A percentile compares a stretch with the other conserved stretches of the same genome.
phyloP scores from a whole-genome alignment of 164 flowering plant species.

The Chimonanthus praecox region DNA sequence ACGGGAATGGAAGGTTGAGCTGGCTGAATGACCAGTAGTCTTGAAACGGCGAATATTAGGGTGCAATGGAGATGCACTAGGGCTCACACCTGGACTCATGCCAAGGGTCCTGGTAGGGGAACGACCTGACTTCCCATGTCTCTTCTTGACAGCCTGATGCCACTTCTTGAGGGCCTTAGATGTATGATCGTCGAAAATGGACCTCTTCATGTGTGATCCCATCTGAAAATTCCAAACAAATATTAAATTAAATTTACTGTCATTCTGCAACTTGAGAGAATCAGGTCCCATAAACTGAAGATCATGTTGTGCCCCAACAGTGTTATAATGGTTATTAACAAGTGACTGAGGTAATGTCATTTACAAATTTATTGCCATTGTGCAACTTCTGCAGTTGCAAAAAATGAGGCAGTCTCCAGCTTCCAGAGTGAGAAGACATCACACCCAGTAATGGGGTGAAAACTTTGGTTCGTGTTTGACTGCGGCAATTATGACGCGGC shows the following conservation, averaged over 20 bases:
- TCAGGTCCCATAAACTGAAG: not conserved
- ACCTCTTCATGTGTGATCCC: constrained; percentile 90
- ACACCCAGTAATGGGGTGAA: too few relatives aligned
- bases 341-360: not conserved
- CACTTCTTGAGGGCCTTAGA: constrained; percentile 75
- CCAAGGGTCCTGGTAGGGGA: constrained; percentile 28
- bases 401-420: too few relatives aligned
- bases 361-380: too few relatives aligned
- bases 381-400: too few relatives aligned
- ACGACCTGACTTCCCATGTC: constrained; percentile 15
- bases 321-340: constrained; percentile 14
- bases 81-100: constrained; percentile 22
- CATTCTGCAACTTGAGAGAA: not conserved
- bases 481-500: too few relatives aligned
- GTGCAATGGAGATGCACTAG: constrained; percentile 26
- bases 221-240: constrained; percentile 37
- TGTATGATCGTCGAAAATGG: constrained; percentile 85
- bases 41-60: constrained; percentile 13
- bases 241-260: not conserved
- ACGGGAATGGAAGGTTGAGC: not conserved
- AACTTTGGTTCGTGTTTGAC: too few relatives aligned
- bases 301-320: not conserved
- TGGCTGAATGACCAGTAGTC: constrained; percentile 19
- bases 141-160: constrained; percentile 65
- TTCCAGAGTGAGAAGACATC: too few relatives aligned